Evolutionary conservation across 345 rosid genomes (phyloP).

Genomic region (Rhizophora mangle): DNA sequence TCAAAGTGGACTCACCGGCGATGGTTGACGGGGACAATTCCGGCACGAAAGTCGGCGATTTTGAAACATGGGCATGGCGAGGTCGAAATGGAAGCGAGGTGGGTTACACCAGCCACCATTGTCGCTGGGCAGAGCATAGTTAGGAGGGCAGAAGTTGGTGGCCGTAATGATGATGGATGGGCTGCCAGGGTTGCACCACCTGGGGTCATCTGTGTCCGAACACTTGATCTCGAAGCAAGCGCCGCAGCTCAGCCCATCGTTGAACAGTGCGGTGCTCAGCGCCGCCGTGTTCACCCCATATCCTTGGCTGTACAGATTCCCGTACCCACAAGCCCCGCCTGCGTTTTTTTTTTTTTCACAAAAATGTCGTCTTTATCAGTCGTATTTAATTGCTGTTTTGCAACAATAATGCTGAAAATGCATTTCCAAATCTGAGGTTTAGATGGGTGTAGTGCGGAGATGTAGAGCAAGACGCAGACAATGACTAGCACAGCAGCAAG

Average conservation of each 20-base stretch:
- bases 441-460: too few species aligned
- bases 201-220: constrained; percentile 42
- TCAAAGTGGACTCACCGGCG: constrained; percentile 39
- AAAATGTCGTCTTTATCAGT: not conserved
- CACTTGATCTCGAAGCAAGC: constrained; percentile 71
- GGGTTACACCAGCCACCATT: constrained; percentile 88
- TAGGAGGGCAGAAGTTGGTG: constrained; percentile 82
- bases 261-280: constrained; percentile 64
- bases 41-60: constrained; percentile 64
- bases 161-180: constrained; percentile 61
- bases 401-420: too few species aligned
- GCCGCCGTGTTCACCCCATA: constrained; percentile 67
- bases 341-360: not conserved
- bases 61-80: constrained; percentile 75
- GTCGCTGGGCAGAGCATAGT: constrained; percentile 52
- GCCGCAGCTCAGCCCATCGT: constrained; percentile 57
- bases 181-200: constrained; percentile 62
- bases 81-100: constrained; percentile 67
- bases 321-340: constrained; percentile 91
- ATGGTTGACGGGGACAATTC: constrained; percentile 61
- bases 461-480: not conserved
- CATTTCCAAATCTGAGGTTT: too few species aligned
- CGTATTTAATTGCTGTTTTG: too few species aligned
- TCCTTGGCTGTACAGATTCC: constrained; percentile 60
- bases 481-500: not conserved